Conservation (phyloP, 495 filamentous ascomycete genomes). For the Tuber calosporum region DNA sequence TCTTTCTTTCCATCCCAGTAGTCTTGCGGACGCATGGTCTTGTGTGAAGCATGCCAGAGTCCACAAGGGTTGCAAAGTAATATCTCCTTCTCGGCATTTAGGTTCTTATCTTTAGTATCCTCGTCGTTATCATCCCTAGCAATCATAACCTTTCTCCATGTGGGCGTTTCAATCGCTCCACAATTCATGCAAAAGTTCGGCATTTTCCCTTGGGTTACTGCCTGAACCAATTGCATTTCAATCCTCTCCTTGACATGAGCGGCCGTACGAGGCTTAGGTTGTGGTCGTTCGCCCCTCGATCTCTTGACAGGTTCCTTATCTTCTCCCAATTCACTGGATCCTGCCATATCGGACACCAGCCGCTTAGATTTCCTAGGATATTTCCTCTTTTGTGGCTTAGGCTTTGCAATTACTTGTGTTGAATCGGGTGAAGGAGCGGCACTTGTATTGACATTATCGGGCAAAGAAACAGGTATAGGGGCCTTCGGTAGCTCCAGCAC, state of each 20-base stretch:
- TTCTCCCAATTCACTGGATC: conserved; percentile 40
- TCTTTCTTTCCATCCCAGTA: conserved; percentile 67
- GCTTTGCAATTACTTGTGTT: conserved; percentile 19
- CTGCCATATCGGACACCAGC: conserved; percentile 19
- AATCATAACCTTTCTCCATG: conserved; percentile 80
- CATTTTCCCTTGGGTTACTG: conserved; percentile 53
- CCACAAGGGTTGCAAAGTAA: conserved; percentile 93
- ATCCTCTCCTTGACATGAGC: conserved; percentile 40
- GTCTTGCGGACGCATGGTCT: conserved; percentile 70
- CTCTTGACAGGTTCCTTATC: conserved; percentile 38
- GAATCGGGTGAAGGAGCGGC: conserved; percentile 34
- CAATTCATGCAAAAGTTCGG: conserved; percentile 87
- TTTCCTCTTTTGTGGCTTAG: conserved; percentile 31
- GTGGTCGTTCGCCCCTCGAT: conserved; percentile 28
- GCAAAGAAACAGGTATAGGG: conserved; percentile 8
- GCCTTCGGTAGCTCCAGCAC: not conserved
- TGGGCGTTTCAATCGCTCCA: conserved; percentile 87
- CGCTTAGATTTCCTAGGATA: conserved; percentile 33
- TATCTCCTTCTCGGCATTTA: conserved; percentile 55
- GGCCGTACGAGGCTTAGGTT: conserved; percentile 28
- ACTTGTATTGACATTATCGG: conserved; percentile 23
- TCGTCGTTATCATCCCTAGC: conserved; percentile 47
- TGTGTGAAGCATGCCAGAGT: conserved; percentile 84
- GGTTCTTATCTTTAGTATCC: conserved; percentile 57
- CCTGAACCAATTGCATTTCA: conserved; percentile 37